A percentile compares a stretch with the other conserved stretches of the same genome.
Evolutionary conservation across 1,139 yeast genomes (phyloP).

Genomic region (Entelexis sorbosivorans): DNA sequence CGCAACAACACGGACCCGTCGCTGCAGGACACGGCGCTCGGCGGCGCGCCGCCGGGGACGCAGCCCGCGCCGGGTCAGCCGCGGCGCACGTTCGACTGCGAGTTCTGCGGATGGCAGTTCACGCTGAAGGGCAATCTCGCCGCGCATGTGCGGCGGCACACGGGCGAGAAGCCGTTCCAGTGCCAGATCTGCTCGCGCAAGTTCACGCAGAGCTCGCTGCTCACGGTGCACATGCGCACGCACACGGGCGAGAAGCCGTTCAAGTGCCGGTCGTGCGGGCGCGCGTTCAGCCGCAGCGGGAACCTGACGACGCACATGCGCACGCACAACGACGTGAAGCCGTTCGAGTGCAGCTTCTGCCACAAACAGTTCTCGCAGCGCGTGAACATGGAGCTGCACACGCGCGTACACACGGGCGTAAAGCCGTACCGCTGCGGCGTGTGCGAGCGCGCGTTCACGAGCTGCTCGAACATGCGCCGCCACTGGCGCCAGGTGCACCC

Average conservation of each 20-base stretch:
- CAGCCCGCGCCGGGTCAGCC: conserved; percentile 3
- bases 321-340: conserved; percentile 68
- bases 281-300: conserved; percentile 72
- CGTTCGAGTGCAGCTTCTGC: conserved; percentile 42
- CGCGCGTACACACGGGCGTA: conserved; percentile 83
- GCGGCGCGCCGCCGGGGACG: conserved; percentile 4
- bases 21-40: conserved; percentile 7
- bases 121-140: conserved; percentile 40
- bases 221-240: conserved; percentile 68
- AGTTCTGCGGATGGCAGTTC: conserved; percentile 21
- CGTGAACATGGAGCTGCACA: conserved; percentile 52
- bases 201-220: conserved; percentile 86
- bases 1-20: conserved; percentile 10
- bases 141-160: conserved; percentile 77
- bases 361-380: conserved; percentile 47
- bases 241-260: conserved; percentile 44
- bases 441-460: conserved; percentile 30
- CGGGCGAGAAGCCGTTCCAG: conserved; percentile 56
- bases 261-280: conserved; percentile 38
- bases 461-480: conserved; percentile 33
- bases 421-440: conserved; percentile 44
- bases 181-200: conserved; percentile 57
- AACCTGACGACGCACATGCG: conserved; percentile 76
- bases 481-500: conserved; percentile 24
- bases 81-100: conserved; percentile 17